Percentiles rank a stretch among this genome's conserved stretches.
These are phyloP conservation scores for Macrocybe gigantea DNA, from an alignment of 768 basidiomycete species.

Conservation along the genomic window DNA sequence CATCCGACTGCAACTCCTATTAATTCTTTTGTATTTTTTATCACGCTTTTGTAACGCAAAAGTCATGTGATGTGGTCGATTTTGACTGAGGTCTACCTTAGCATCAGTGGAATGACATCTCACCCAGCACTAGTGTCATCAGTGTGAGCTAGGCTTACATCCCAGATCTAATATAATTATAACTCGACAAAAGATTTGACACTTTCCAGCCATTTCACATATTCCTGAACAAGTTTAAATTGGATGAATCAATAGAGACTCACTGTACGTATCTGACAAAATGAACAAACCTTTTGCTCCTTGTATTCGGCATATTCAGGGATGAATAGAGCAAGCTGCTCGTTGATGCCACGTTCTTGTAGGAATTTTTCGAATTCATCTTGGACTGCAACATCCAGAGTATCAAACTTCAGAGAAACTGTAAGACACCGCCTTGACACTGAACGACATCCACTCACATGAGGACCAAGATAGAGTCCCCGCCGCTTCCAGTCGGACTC, in stretches of 20 bases:
- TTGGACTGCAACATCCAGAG: conserved; percentile 82
- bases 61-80: no score
- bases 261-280: conserved; percentile 1
- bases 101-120: no score
- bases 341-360: conserved; percentile 85
- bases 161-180: conserved; percentile 17
- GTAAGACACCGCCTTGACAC: background rate
- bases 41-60: no score
- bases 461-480: conserved; percentile 88
- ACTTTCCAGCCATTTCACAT: conserved; percentile 80
- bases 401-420: conserved; percentile 60
- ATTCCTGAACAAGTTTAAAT: conserved; percentile 54
- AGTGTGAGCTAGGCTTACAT: no score
- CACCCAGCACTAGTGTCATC: no score
- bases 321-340: conserved; percentile 77
- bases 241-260: conserved; percentile 6
- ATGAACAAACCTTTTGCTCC: conserved; percentile 77
- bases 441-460: conserved; percentile 34
- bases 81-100: no score
- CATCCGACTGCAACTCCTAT: no score
- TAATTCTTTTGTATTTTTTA: no score
- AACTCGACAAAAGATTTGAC: conserved; percentile 80
- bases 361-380: conserved; percentile 90
- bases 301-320: conserved; percentile 85
- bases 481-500: conserved; percentile 94